Conservation (phyloP, 805 yeast species). For the Suhomyces vadensis region DNA sequence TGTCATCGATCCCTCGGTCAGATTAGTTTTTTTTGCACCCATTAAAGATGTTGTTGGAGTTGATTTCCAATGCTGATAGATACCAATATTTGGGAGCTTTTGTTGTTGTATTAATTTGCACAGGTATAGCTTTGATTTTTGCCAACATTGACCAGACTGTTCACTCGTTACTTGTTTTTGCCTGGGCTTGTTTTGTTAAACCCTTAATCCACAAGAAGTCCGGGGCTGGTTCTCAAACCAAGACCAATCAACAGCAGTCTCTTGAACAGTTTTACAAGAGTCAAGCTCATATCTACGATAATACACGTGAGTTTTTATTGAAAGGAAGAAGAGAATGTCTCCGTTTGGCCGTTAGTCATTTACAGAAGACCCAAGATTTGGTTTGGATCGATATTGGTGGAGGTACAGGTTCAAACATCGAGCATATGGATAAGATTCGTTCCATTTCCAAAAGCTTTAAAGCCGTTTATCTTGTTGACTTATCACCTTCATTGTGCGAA, state of each 20-base stretch:
- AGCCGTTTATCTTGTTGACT: slow-evolving; percentile 70
- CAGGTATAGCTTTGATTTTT: not conserved
- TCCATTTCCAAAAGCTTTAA: slow-evolving; percentile 52
- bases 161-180: slow-evolving; percentile 32
- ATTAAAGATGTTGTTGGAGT: not conserved
- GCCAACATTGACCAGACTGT: slow-evolving; percentile 15
- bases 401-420: slow-evolving; percentile 83
- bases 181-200: slow-evolving; percentile 58
- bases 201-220: slow-evolving; percentile 46
- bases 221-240: slow-evolving; percentile 17
- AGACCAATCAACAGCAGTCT: slow-evolving; percentile 53
- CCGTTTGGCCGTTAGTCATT: slow-evolving; percentile 58
- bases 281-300: slow-evolving; percentile 77
- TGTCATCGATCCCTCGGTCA: not conserved
- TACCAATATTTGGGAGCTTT: not conserved
- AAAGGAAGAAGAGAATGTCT: slow-evolving; percentile 72
- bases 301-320: slow-evolving; percentile 63
- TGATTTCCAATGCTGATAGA: slow-evolving; percentile 1
- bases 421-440: slow-evolving; percentile 62
- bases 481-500: slow-evolving; percentile 74
- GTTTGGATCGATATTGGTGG: slow-evolving; percentile 86
- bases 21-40: not conserved
- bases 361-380: slow-evolving; percentile 43
- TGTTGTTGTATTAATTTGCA: slow-evolving; percentile 1
- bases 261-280: slow-evolving; percentile 71